Evolutionary conservation across 108 stramenopile genomes (phyloP).

Genomic region (Nitzschia putrida): DNA sequence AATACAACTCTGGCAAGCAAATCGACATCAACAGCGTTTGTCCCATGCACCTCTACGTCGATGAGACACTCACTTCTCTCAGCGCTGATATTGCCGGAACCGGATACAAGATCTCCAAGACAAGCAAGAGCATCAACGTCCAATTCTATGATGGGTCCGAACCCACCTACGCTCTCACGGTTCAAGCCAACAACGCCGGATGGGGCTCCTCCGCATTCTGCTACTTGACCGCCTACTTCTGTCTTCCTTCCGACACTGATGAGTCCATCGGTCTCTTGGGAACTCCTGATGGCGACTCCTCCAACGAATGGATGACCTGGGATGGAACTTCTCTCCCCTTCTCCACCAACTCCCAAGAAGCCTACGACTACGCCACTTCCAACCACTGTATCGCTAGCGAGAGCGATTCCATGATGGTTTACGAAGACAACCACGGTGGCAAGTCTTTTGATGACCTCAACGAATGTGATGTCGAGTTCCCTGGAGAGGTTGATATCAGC

Average conservation of each 20-base stretch:
- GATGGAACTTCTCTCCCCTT: neutral
- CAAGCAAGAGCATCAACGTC: neutral
- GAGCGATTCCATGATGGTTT: neutral
- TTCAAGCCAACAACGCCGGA: neutral
- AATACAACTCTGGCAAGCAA: neutral
- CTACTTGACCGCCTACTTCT: neutral
- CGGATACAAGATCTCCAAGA: neutral
- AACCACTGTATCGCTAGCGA: neutral
- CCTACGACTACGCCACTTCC: neutral
- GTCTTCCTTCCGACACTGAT: neutral
- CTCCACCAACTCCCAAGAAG: neutral
- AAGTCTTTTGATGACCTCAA: neutral
- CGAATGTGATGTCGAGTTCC: neutral
- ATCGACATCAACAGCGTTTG: neutral
- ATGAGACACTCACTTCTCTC: neutral
- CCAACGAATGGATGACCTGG: conserved; percentile 1
- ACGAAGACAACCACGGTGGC: neutral
- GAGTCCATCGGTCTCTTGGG: conserved; percentile 4
- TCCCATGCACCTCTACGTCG: neutral
- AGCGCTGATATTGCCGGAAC: neutral
- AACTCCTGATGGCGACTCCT: neutral
- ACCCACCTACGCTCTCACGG: neutral
- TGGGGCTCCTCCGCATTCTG: neutral
- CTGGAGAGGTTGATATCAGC: neutral
- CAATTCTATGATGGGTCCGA: neutral